Evolutionary conservation across 1,139 yeast species (phyloP).

Genomic region (Debaryomyces sp.): DNA sequence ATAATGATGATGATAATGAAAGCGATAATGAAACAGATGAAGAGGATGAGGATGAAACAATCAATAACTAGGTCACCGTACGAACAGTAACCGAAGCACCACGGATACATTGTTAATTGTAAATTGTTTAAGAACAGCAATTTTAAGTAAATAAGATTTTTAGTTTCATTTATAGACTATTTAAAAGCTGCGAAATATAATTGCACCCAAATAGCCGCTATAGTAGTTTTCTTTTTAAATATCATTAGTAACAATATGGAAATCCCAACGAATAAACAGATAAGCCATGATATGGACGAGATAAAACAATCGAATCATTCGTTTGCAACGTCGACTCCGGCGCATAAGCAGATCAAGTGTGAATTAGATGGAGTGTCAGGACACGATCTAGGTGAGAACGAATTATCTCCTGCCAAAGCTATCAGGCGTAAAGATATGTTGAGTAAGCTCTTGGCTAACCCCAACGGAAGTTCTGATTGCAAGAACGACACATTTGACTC

Average conservation of each 20-base stretch:
- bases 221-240: not conserved
- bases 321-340: conserved; percentile 3
- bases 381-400: not conserved
- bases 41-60: not conserved
- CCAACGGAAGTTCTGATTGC: not conserved
- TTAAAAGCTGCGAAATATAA: conserved; percentile 4
- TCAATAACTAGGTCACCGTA: not conserved
- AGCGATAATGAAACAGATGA: not conserved
- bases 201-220: conserved; percentile 8
- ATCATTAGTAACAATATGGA: not conserved
- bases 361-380: not conserved
- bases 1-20: conserved; percentile 18
- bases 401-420: not conserved
- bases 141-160: not conserved
- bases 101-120: not conserved
- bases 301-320: not conserved
- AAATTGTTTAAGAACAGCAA: not conserved
- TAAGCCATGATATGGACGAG: not conserved
- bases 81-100: not conserved
- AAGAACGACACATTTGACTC: conserved; percentile 10
- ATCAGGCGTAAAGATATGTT: not conserved
- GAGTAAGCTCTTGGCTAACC: not conserved
- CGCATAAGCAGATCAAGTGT: conserved; percentile 2
- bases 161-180: not conserved
- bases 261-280: not conserved